Base-by-base conservation (phyloP, 192 early-diverging fungal genomes). In the Entomortierella lignicola region DNA sequence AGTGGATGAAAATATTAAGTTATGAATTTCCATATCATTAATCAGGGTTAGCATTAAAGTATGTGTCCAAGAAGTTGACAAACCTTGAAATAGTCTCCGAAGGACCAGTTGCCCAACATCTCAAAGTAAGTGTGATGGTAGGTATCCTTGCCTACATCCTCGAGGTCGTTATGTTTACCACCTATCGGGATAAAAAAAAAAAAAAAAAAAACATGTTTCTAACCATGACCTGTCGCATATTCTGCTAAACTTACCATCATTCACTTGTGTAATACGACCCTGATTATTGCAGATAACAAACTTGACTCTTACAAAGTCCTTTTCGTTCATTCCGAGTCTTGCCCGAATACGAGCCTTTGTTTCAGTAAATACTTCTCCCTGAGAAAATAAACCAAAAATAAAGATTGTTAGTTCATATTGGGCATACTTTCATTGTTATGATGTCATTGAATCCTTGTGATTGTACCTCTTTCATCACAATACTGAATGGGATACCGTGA, bases 101-200 rank as follows among this genome's bases (percentile, higher is more conserved):
- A 99, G n/a, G 96, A 98, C 97, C 97, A 99, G 90, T 99, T 99
- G 65, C 97, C 97, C 82, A 99, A 87, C 97, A 99, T 99, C 84
- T 99, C 97, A 86, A 99, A 99, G 88, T 98, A 99, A 44, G 97
- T 99, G 83, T 99, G 97, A 86, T 99, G 97, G 83, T 99, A 99
- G 8, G 93, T 93, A 80, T 99, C 97, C 77, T 93, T 96, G 63
- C 97, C 97, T 26, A 99, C 97, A 84, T 99, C 97, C 59, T 99
- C 97, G 57, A 99, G 87, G 85, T 99, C 97, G 77, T 99, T 99
- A 82, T 99, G 98, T 84, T 99, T 99, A 67, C 98, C 98, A 89
- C 91, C 90, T 94, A 59, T 29, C 10, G 37, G 3, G 27, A 29
- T 27, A 25, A 54, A 8, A 27, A 54, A 54, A 64, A 54, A n/a